These are phyloP conservation scores for Pichia sorboxylosa DNA, from an alignment of 1,139 yeast genomes.

Conservation along the genomic window DNA sequence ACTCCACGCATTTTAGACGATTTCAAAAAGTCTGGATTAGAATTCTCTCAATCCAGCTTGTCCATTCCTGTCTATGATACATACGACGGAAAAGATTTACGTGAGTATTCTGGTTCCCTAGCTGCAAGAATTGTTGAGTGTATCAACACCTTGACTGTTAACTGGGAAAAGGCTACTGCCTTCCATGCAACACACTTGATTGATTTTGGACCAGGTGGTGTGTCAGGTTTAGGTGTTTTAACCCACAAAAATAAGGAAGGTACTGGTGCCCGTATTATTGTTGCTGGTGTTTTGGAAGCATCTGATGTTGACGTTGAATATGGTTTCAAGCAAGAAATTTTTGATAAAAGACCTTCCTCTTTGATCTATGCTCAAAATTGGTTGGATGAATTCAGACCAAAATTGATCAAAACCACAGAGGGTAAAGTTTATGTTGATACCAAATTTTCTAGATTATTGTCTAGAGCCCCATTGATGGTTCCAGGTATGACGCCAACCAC, in stretches of 20 bases:
- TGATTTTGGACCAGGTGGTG: constrained; percentile 99
- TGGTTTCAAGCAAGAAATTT: constrained; percentile 92
- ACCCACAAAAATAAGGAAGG: constrained; percentile 98
- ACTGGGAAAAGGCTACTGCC: constrained; percentile 86
- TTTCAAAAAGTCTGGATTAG: constrained; percentile 43
- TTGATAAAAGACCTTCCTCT: constrained; percentile 53
- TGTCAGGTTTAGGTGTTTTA: constrained; percentile 89
- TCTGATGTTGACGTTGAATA: constrained; percentile 61
- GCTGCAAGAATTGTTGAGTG: constrained; percentile 62
- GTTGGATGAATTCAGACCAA: constrained; percentile 83
- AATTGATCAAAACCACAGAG: constrained; percentile 55
- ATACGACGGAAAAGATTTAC: constrained; percentile 70
- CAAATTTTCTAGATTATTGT: constrained; percentile 81
- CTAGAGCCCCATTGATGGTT: constrained; percentile 93
- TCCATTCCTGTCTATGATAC: constrained; percentile 89
- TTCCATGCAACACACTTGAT: constrained; percentile 76
- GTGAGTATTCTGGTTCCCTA: constrained; percentile 38
- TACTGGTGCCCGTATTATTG: constrained; percentile 87
- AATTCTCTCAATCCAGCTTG: constrained; percentile 44
- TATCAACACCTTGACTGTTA: constrained; percentile 80
- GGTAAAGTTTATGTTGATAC: constrained; percentile 85
- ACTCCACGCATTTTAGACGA: constrained; percentile 57
- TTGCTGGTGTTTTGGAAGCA: constrained; percentile 83
- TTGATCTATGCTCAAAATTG: constrained; percentile 84
- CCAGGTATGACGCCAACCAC: constrained; percentile 99